Conservation (phyloP, 768 basidiomycete species). For the Cystobasidium ongulense region DNA sequence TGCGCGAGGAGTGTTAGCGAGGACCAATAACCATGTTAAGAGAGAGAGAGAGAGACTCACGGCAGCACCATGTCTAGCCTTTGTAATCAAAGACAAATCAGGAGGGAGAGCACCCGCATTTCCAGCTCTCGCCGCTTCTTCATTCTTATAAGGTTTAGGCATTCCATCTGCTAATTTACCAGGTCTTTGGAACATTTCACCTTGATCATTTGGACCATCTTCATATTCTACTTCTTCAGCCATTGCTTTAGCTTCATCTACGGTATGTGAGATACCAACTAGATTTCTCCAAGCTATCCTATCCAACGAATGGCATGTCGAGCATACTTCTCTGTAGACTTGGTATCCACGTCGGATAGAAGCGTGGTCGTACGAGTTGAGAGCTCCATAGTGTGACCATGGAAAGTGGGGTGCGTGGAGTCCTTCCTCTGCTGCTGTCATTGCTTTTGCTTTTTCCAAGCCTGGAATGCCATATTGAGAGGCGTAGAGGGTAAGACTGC, state of each 20-base stretch:
- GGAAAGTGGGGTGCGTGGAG: slow-evolving; percentile 79
- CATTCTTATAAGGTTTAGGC: slow-evolving; percentile 90
- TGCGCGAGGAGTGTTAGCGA: slow-evolving; percentile 43
- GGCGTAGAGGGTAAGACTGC: slow-evolving; percentile 93
- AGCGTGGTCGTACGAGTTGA: slow-evolving; percentile 93
- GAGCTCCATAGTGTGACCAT: slow-evolving; percentile 77
- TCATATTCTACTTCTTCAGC: slow-evolving; percentile 95
- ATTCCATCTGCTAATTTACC: slow-evolving; percentile 98
- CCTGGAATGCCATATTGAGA: slow-evolving; percentile 90
- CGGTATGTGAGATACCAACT: slow-evolving; percentile 94
- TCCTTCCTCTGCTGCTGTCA: slow-evolving; percentile 84
- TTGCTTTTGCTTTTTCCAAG: slow-evolving; percentile 83
- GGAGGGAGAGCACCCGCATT: slow-evolving; percentile 95
- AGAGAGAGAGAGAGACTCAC: not conserved
- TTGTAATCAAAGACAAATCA: slow-evolving; percentile 91
- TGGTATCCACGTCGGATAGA: slow-evolving; percentile 91
- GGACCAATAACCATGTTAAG: not conserved
- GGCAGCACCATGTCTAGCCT: slow-evolving; percentile 92
- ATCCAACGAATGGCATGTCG: slow-evolving; percentile 96
- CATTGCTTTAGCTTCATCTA: slow-evolving; percentile 75
- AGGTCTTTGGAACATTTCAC: slow-evolving; percentile 97
- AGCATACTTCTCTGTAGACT: slow-evolving; percentile 98
- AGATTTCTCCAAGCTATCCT: slow-evolving; percentile 99
- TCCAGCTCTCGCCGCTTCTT: slow-evolving; percentile 87
- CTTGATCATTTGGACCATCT: slow-evolving; percentile 86